Evolutionary conservation across 257 asterid species (phyloP).

Genomic region (Solanum neorickii): DNA sequence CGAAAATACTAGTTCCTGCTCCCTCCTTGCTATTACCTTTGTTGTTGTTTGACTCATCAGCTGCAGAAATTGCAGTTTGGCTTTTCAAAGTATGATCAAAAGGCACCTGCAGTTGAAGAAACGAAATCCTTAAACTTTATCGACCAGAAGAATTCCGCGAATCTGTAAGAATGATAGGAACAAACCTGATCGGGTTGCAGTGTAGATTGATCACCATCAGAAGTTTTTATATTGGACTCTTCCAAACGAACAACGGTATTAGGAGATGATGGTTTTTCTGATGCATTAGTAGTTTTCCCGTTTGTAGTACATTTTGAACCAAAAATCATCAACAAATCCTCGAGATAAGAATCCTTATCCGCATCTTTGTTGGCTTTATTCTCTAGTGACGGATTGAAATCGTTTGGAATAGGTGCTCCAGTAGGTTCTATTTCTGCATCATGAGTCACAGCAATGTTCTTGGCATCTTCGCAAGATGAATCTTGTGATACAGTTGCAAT

Average conservation of each 20-base stretch:
- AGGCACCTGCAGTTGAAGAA: constrained; percentile 20
- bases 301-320: background rate
- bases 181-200: constrained; percentile 38
- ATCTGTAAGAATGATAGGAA: background rate
- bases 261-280: constrained; percentile 20
- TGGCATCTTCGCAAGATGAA: constrained; percentile 3
- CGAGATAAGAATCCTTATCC: constrained; percentile 4
- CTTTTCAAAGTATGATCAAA: constrained; percentile 16
- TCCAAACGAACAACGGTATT: constrained; percentile 20
- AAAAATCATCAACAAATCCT: constrained; percentile 9
- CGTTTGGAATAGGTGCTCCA: constrained; percentile 2
- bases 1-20: constrained; percentile 32
- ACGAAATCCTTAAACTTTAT: background rate
- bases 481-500: constrained; percentile 9
- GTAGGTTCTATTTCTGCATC: constrained; percentile 12
- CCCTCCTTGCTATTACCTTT: constrained; percentile 32
- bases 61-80: constrained; percentile 8
- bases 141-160: background rate
- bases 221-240: constrained; percentile 32
- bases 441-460: constrained; percentile 6
- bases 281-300: constrained; percentile 1
- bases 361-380: constrained; percentile 3
- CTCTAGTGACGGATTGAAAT: constrained; percentile 4
- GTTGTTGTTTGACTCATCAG: constrained; percentile 26
- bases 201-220: constrained; percentile 4